phyloP scores from a whole-genome alignment of 2,329 filamentous ascomycete genomes.

The Claviceps pazoutovae region DNA sequence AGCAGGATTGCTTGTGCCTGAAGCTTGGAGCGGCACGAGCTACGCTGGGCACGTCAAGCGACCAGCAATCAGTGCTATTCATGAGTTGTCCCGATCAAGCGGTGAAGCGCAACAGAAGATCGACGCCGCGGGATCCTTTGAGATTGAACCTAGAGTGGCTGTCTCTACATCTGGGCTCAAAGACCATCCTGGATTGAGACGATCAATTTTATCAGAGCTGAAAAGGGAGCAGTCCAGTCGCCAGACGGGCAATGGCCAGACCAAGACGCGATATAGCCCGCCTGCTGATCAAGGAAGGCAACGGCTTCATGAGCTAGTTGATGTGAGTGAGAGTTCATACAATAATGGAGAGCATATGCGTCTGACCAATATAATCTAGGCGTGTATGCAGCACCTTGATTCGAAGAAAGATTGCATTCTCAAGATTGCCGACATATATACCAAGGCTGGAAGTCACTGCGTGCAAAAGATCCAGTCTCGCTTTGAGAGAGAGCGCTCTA shows the following conservation, averaged over 20 bases:
- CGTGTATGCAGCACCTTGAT: slow-evolving; percentile 2
- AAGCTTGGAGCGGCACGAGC: not conserved
- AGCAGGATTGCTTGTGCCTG: not conserved
- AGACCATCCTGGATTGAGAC: not conserved
- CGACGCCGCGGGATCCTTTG: not conserved
- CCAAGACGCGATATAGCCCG: not conserved
- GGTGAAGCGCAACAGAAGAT: not conserved
- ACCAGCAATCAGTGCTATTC: not conserved
- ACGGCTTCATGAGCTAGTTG: slow-evolving; percentile 3
- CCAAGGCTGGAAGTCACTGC: slow-evolving; percentile 3
- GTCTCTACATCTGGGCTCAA: not conserved
- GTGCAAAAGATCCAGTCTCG: slow-evolving; percentile 5
- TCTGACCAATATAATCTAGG: not conserved
- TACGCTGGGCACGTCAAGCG: not conserved
- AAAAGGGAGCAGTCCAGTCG: not conserved
- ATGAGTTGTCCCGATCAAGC: not conserved
- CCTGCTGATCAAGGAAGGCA: not conserved
- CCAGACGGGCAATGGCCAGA: not conserved
- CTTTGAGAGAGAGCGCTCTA: slow-evolving; percentile 2
- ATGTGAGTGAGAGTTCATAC: slow-evolving; percentile 1
- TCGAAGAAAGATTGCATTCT: slow-evolving; percentile 1
- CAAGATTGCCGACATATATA: slow-evolving; percentile 3
- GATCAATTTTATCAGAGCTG: slow-evolving; percentile 1
- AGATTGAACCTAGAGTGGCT: not conserved
- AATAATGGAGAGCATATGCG: not conserved